A percentile compares a stretch with the other conserved stretches of the same genome.
These are phyloP conservation scores for Ophiocordyceps camponoti-floridani DNA, from an alignment of 2,329 filamentous ascomycete species.

Conservation along the genomic window DNA sequence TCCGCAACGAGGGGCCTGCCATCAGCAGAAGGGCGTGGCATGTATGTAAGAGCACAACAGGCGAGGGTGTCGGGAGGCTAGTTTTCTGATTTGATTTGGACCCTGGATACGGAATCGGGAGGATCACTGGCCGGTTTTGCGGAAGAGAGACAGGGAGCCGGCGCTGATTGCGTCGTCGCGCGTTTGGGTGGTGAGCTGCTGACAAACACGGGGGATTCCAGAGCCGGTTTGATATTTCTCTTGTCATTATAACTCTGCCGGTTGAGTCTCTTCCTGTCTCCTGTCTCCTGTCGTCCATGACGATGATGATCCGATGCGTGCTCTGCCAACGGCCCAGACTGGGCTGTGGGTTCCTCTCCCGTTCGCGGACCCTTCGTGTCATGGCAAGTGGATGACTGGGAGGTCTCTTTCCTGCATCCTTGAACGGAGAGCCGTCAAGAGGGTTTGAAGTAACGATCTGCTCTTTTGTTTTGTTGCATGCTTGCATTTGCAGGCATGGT, in stretches of 20 bases:
- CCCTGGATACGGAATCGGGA: neutral
- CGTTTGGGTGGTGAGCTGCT: neutral
- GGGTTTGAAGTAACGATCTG: no score
- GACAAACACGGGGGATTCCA: neutral
- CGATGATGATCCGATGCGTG: neutral
- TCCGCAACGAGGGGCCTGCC: neutral
- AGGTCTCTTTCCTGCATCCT: no score
- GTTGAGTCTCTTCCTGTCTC: neutral
- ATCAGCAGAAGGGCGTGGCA: neutral
- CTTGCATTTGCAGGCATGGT: no score
- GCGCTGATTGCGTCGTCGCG: neutral
- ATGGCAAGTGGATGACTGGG: no score
- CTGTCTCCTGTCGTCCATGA: neutral
- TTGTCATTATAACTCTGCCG: neutral
- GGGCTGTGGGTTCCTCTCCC: no score
- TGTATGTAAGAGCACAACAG: neutral
- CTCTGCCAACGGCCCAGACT: neutral
- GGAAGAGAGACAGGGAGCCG: neutral
- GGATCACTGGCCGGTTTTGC: neutral
- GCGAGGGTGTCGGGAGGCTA: neutral
- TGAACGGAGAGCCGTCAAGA: no score
- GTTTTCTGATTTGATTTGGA: neutral
- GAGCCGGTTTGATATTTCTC: constrained; percentile 1
- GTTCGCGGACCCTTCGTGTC: no score
- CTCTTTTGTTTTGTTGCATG: no score